These are phyloP conservation scores for Boletus edulis DNA, from an alignment of 768 basidiomycete genomes.

Conservation along the genomic window DNA sequence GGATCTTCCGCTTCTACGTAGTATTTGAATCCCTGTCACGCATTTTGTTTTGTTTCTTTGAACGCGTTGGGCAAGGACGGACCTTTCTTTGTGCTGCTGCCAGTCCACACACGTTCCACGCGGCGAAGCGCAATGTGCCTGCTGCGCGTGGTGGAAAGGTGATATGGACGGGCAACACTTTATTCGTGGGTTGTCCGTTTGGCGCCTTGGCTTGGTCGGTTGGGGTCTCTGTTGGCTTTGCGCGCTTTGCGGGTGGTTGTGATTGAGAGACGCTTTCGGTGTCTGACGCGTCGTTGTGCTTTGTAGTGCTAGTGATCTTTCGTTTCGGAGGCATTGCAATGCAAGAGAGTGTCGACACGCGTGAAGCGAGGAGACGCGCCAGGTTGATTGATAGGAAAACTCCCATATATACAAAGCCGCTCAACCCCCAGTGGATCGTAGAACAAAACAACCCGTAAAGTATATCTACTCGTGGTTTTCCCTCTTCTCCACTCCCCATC, in stretches of 20 bases:
- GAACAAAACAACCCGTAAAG: no score
- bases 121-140: slow-evolving; percentile 53
- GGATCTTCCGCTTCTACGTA: slow-evolving; percentile 88
- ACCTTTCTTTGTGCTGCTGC: slow-evolving; percentile 80
- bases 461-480: no score
- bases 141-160: slow-evolving; percentile 48
- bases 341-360: background rate
- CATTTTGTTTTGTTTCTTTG: background rate
- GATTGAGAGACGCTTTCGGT: slow-evolving; percentile 25
- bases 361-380: background rate
- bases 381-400: no score
- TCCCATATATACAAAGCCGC: no score
- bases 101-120: slow-evolving; percentile 83
- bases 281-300: slow-evolving; percentile 35
- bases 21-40: slow-evolving; percentile 67
- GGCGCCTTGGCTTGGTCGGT: slow-evolving; percentile 20
- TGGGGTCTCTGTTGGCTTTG: slow-evolving; percentile 24
- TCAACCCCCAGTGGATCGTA: no score
- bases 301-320: slow-evolving; percentile 21
- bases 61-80: background rate
- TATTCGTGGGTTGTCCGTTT: slow-evolving; percentile 71
- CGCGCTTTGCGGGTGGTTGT: slow-evolving; percentile 22
- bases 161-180: slow-evolving; percentile 62
- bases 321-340: slow-evolving; percentile 32
- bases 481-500: no score